phyloP scores from a whole-genome alignment of 1,139 yeast genomes.

The Debaryomyces sp. region DNA sequence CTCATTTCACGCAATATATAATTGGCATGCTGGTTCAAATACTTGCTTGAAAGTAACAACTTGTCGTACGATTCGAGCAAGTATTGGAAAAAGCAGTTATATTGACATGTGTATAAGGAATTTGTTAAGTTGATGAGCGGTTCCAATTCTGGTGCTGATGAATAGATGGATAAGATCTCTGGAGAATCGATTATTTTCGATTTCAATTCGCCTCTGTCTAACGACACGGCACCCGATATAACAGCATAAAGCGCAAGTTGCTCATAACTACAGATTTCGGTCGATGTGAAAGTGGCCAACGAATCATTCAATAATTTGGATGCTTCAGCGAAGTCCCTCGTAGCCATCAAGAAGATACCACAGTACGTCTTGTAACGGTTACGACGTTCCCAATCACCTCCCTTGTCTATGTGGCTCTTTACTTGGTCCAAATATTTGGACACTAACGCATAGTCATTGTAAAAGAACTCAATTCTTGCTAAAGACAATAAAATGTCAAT shows the following conservation, averaged over 20 bases:
- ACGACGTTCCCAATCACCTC: slow-evolving; percentile 99
- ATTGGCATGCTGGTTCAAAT: slow-evolving; percentile 75
- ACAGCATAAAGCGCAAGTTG: slow-evolving; percentile 89
- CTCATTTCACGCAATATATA: slow-evolving; percentile 91
- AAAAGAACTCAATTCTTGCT: slow-evolving; percentile 86
- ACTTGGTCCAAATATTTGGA: slow-evolving; percentile 76
- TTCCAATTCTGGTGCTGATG: slow-evolving; percentile 71
- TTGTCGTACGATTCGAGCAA: slow-evolving; percentile 78
- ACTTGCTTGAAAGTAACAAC: slow-evolving; percentile 73
- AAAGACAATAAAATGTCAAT: slow-evolving; percentile 84
- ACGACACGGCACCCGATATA: slow-evolving; percentile 78
- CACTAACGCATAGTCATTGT: slow-evolving; percentile 71
- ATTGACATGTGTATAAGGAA: slow-evolving; percentile 87
- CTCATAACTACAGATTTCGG: slow-evolving; percentile 87
- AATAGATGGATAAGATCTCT: slow-evolving; percentile 80
- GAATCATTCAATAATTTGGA: slow-evolving; percentile 85
- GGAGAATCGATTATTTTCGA: slow-evolving; percentile 89
- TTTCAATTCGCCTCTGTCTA: slow-evolving; percentile 85
- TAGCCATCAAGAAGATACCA: slow-evolving; percentile 82
- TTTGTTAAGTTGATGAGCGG: slow-evolving; percentile 85
- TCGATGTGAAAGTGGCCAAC: slow-evolving; percentile 94
- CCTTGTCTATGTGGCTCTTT: slow-evolving; percentile 80
- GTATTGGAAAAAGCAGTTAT: slow-evolving; percentile 75
- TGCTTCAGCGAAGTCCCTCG: slow-evolving; percentile 84
- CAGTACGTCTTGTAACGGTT: slow-evolving; percentile 90